Evolutionary conservation across 129 eudicot genomes (phyloP).

Genomic region (Saposhnikovia divaricata): DNA sequence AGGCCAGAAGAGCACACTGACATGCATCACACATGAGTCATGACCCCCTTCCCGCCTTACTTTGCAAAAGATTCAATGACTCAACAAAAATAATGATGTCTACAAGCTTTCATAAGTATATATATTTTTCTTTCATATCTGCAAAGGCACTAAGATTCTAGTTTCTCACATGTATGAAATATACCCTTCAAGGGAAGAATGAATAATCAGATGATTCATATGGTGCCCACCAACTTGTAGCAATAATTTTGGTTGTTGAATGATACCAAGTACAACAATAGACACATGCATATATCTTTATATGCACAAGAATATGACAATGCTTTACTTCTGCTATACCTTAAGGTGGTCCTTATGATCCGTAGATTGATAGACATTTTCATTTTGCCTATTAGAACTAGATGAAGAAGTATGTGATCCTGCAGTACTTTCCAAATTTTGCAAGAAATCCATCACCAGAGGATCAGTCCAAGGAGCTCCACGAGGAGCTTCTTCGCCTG

Average conservation of each 20-base stretch:
- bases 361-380: neutral
- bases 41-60: neutral
- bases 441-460: constrained; percentile 82
- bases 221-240: neutral
- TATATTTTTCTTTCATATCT: neutral
- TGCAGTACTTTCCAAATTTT: constrained; percentile 35
- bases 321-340: constrained; percentile 10
- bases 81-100: neutral
- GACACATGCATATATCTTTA: neutral
- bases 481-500: constrained; percentile 66
- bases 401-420: constrained; percentile 17
- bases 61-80: neutral
- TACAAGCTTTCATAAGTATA: neutral
- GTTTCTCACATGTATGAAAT: neutral
- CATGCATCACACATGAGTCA: neutral
- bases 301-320: neutral
- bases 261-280: neutral
- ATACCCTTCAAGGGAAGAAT: neutral
- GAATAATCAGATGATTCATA: neutral
- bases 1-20: constrained; percentile 3
- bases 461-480: constrained; percentile 99
- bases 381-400: neutral
- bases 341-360: constrained; percentile 17
- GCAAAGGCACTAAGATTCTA: neutral
- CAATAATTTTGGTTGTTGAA: neutral